Conservation (phyloP, 768 basidiomycete genomes). For the Rhodotorula graminis region DNA sequence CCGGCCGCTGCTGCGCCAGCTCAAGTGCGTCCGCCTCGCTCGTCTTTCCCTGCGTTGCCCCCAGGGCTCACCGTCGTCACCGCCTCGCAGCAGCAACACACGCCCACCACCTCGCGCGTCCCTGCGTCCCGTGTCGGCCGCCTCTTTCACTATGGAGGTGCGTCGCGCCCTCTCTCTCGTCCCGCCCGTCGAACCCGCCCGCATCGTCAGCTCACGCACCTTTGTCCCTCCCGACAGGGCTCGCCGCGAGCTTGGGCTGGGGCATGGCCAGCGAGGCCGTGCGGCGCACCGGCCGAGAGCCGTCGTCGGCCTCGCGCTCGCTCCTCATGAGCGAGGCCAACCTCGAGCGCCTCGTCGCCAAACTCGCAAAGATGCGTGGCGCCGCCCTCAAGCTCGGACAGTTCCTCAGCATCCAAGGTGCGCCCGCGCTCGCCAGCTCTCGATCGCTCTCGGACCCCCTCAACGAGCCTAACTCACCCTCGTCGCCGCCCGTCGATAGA, state of each 20-base stretch:
- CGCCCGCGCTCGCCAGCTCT: no score
- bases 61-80: no score
- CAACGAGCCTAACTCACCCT: no score
- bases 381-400: conserved; percentile 95
- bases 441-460: no score
- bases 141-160: conserved; percentile 90
- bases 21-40: no score
- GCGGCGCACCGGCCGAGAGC: conserved; percentile 48
- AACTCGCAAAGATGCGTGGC: conserved; percentile 91
- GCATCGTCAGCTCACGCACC: background rate
- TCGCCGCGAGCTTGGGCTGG: conserved; percentile 80
- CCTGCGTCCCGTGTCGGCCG: conserved; percentile 85
- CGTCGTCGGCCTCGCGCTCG: conserved; percentile 48
- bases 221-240: conserved; percentile 53
- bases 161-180: background rate
- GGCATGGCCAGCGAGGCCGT: conserved; percentile 86
- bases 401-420: conserved; percentile 93
- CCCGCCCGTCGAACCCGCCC: background rate
- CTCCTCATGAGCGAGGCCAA: conserved; percentile 89
- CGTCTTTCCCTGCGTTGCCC: no score
- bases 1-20: no score
- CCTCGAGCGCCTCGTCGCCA: conserved; percentile 78
- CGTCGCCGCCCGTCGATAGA: conserved; percentile 53
- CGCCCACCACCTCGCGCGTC: conserved; percentile 70
- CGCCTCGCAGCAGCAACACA: no score